Conservation (phyloP, 768 basidiomycete species). For the Butyriboletus loyo region DNA sequence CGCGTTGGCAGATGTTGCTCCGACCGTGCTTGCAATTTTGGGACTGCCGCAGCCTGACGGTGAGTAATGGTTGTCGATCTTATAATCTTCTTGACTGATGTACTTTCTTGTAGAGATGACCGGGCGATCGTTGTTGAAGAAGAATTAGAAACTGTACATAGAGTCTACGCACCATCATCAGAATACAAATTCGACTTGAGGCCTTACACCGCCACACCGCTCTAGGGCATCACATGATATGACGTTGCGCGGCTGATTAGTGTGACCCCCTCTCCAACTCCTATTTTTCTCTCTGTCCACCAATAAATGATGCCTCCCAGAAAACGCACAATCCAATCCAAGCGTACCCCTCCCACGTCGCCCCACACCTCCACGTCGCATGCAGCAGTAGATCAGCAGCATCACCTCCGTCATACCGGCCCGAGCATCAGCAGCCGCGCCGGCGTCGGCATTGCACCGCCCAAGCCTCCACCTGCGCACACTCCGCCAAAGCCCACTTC, state of each 20-base stretch:
- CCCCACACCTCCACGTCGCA: constrained; percentile 10
- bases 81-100: background rate
- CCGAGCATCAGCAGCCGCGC: constrained; percentile 12
- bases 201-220: too few relatives aligned
- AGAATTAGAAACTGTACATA: constrained; percentile 20
- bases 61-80: constrained; percentile 25
- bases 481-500: background rate
- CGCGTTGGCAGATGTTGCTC: constrained; percentile 87
- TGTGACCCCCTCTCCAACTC: too few relatives aligned
- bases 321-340: constrained; percentile 15
- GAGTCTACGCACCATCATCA: background rate
- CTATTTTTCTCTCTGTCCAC: background rate
- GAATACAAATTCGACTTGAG: background rate
- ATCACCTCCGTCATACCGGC: constrained; percentile 18
- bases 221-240: constrained; percentile 18
- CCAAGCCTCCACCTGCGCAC: background rate
- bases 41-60: constrained; percentile 70
- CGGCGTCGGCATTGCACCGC: background rate
- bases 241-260: constrained; percentile 10
- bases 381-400: constrained; percentile 6
- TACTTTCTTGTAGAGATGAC: constrained; percentile 24
- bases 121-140: constrained; percentile 27
- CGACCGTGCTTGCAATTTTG: constrained; percentile 79
- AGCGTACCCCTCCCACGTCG: constrained; percentile 2
- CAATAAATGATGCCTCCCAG: constrained; percentile 13